Evolutionary conservation across 371 early-diverging fungal species (phyloP).

Genomic region (Mortierella sp.): DNA sequence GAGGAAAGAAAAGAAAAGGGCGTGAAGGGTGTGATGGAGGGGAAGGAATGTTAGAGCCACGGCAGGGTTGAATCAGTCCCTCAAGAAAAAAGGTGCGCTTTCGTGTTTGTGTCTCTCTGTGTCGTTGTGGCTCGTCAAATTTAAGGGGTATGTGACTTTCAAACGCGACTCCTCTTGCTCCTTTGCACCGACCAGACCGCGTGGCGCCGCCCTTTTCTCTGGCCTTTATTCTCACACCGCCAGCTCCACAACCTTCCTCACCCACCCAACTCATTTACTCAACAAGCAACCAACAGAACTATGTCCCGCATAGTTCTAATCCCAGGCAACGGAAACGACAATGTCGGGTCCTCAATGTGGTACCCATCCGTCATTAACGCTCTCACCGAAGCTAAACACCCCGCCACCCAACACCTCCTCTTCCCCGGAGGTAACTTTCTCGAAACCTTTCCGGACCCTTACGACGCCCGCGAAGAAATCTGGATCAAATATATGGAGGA

Average conservation of each 20-base stretch:
- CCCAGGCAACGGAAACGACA: conserved; percentile 57
- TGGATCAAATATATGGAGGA: conserved; percentile 58
- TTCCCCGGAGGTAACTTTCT: conserved; percentile 52
- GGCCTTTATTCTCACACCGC: neutral
- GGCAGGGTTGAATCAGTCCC: conserved; percentile 10
- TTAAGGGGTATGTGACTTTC: conserved; percentile 23
- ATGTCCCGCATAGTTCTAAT: conserved; percentile 57
- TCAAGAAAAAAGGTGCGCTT: neutral
- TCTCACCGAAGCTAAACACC: conserved; percentile 34
- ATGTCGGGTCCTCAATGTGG: conserved; percentile 56
- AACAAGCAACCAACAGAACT: neutral
- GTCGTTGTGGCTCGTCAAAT: conserved; percentile 1
- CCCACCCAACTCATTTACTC: neutral
- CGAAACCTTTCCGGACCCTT: conserved; percentile 53
- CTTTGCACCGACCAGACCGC: neutral
- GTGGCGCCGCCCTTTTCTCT: neutral
- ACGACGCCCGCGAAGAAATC: conserved; percentile 48
- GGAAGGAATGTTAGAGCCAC: neutral
- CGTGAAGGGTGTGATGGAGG: neutral
- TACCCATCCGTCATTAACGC: conserved; percentile 45
- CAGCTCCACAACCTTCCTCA: neutral
- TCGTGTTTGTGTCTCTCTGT: conserved; percentile 4
- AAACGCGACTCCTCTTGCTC: neutral
- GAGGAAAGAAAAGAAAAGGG: neutral
- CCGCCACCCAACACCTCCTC: conserved; percentile 19